phyloP scores from a whole-genome alignment of 768 basidiomycete genomes.

The Calocera viscosa region DNA sequence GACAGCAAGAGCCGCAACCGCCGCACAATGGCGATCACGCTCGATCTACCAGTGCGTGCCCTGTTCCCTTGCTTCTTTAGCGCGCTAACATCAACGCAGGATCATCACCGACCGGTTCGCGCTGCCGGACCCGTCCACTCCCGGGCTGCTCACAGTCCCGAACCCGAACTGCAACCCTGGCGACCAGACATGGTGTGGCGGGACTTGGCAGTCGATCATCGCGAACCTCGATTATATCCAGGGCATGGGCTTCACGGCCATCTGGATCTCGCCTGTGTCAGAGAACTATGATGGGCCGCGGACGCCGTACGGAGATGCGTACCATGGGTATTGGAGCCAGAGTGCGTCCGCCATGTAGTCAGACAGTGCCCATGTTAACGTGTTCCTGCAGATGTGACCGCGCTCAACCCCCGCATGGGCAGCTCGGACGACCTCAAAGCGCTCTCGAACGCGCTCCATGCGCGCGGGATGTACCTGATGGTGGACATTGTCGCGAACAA shows the following conservation, averaged over 20 bases:
- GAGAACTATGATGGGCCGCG: conserved; percentile 63
- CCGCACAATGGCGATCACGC: conserved; percentile 61
- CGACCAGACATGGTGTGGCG: conserved; percentile 67
- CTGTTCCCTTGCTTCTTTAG: not conserved
- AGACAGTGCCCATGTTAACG: not conserved
- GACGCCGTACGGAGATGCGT: conserved; percentile 66
- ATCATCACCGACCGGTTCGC: conserved; percentile 69
- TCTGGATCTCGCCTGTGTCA: conserved; percentile 75
- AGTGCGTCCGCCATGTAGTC: not conserved
- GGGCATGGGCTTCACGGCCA: conserved; percentile 69
- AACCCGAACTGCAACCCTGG: conserved; percentile 43
- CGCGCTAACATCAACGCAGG: conserved; percentile 26
- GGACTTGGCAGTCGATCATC: conserved; percentile 60
- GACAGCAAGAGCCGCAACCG: conserved; percentile 43
- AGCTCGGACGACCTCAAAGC: conserved; percentile 57
- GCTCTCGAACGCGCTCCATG: conserved; percentile 53
- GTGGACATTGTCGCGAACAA: conserved; percentile 78
- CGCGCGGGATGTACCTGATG: conserved; percentile 74
- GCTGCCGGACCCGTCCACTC: conserved; percentile 36
- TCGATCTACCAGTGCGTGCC: conserved; percentile 66
- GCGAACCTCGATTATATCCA: conserved; percentile 78
- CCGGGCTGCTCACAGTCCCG: conserved; percentile 63
- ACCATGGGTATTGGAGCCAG: conserved; percentile 72
- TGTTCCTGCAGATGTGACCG: conserved; percentile 40
- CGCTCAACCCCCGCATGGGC: conserved; percentile 61